Conservation (phyloP, 441 rosid genomes). For the Syzygium malaccense region DNA sequence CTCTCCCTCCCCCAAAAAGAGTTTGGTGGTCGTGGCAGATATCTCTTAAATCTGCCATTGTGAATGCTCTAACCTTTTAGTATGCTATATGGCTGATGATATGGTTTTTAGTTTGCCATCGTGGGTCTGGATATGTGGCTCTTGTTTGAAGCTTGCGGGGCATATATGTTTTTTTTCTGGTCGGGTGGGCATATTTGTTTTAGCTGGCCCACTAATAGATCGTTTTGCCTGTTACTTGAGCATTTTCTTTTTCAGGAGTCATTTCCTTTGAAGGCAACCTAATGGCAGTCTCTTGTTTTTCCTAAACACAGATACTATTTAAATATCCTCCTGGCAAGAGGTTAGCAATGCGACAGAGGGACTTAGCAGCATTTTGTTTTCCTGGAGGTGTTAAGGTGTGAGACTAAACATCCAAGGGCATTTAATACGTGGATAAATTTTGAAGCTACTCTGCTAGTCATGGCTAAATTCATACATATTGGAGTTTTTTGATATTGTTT, state of each 20-base stretch:
- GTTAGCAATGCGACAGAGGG: conserved; percentile 70
- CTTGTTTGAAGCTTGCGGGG: neutral
- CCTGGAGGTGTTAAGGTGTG: conserved; percentile 93
- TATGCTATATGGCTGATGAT: neutral
- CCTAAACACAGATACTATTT: conserved; percentile 59
- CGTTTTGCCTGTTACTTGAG: neutral
- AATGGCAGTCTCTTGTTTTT: neutral
- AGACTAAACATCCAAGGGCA: neutral
- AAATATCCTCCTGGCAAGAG: conserved; percentile 90
- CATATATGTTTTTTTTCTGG: neutral
- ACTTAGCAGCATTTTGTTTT: conserved; percentile 88
- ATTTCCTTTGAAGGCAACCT: neutral
- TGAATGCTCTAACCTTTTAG: neutral
- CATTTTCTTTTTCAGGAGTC: neutral
- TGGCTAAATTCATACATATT: neutral
- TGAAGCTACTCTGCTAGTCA: neutral
- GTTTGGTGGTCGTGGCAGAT: neutral
- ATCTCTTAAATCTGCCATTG: neutral
- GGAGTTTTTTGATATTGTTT: neutral
- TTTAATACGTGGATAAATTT: neutral
- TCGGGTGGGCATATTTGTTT: neutral
- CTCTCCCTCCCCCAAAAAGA: neutral
- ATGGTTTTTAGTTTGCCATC: neutral
- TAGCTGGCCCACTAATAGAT: neutral
- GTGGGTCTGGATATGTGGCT: neutral